Base-by-base conservation (phyloP, 257 asterid genomes). In the Osmanthus fragrans region DNA sequence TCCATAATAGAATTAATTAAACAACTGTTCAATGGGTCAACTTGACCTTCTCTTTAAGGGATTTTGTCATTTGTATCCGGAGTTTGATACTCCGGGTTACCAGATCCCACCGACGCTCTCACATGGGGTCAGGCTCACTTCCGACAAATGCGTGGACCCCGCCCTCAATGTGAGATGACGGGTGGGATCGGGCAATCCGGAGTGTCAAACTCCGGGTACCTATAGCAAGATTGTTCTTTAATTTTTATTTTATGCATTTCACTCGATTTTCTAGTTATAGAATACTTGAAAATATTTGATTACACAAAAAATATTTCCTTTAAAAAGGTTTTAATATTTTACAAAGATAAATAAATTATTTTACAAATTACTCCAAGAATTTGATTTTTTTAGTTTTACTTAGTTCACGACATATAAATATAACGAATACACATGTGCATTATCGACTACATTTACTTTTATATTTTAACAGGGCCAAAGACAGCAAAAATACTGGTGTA, bases 401-500 rank as follows among this genome's bases (percentile, higher is more conserved):
- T 10, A 13, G 54, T 45, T 47, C n/a, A 47, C n/a, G 5, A 47
- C 2, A 13, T 47, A 47, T 40, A 10, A 13, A 12, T 45, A 15
- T 5, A 45, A 45, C 4, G n/a, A 45, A 45, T 47, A 16, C 56
- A 47, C 27, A 12, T 54, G 21, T 1, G 32, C 21, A 29, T 54
- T 29, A n/a, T 27, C 19, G 58, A 77, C 39, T 64, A 4, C 3
- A 15, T 34, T 18, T n/a, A 56, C 37, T 47, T 16, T 21, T 27
- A 73, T 42, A 68, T 77, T 34, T 70, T 68, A 18, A 71, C 87
- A 90, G 97, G 94, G 45, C 77, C 80, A 56, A 84, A 75, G 77
- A 84, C 86, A 78, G 88, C 87, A 71, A 87, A 91, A 77, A 82
- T 88, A 60, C 80, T 92, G 86, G 89, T 92, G 65, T 91, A 91